A percentile compares a stretch with the other conserved stretches of the same genome.
Conservation (phyloP, 2,329 filamentous ascomycete genomes). For the Arthrobotrys sphaeroides region DNA sequence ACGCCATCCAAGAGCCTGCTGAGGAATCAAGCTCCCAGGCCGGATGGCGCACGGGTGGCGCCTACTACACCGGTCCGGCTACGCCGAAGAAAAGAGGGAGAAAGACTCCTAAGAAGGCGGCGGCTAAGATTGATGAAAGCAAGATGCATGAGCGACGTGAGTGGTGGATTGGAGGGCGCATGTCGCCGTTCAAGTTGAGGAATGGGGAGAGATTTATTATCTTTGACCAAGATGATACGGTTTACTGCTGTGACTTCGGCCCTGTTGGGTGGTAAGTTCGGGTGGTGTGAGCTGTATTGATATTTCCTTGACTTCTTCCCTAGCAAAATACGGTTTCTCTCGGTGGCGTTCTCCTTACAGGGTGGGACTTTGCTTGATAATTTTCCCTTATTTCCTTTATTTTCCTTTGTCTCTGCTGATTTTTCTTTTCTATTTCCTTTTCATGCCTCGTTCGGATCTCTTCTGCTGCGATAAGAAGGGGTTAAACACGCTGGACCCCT, state of each 20-base stretch:
- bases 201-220: constrained; percentile 46
- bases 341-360: too few species aligned
- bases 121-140: constrained; percentile 18
- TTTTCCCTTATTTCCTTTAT: neutral
- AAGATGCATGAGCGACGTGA: constrained; percentile 28
- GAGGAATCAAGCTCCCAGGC: neutral
- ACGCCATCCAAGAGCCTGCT: constrained; percentile 40
- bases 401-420: neutral
- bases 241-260: constrained; percentile 52
- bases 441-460: neutral
- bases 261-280: constrained; percentile 43
- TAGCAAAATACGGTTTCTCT: too few species aligned
- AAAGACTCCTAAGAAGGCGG: neutral
- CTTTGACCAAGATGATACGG: constrained; percentile 49
- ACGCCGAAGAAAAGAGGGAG: constrained; percentile 11
- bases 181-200: constrained; percentile 39
- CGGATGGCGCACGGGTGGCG: constrained; percentile 14
- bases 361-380: neutral
- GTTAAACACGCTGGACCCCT: too few species aligned
- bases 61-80: constrained; percentile 33
- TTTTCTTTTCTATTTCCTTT: neutral
- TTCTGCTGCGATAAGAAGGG: too few species aligned
- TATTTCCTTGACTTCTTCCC: neutral
- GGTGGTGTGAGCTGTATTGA: neutral
- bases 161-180: constrained; percentile 44